phyloP scores from a whole-genome alignment of 2,329 filamentous ascomycete genomes.

The Drechslerella dactyloides region DNA sequence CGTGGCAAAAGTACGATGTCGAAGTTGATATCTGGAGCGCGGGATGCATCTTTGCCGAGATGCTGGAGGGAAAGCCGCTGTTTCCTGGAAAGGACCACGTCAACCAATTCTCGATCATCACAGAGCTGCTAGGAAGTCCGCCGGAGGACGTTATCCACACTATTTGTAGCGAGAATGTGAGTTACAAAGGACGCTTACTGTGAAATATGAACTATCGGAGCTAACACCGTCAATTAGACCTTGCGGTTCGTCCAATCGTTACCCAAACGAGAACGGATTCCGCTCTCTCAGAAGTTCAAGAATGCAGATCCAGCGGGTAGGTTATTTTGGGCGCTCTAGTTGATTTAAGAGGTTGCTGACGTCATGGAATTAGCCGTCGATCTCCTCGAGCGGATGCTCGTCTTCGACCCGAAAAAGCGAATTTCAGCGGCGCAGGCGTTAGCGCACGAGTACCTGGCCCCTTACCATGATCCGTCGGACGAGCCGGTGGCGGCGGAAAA shows the following conservation, averaged over 20 bases:
- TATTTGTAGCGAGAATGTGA: conserved; percentile 95
- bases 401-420: conserved; percentile 97
- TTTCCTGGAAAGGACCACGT: conserved; percentile 99
- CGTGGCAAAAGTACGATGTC: conserved; percentile 99
- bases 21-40: conserved; percentile 99
- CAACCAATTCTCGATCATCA: conserved; percentile 99
- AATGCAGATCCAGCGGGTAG: conserved; percentile 85
- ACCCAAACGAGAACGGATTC: conserved; percentile 89
- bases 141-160: conserved; percentile 98
- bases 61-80: conserved; percentile 96
- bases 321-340: conserved; percentile 53
- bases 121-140: conserved; percentile 91
- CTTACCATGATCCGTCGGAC: conserved; percentile 96
- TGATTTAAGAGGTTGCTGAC: conserved; percentile 27
- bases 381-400: conserved; percentile 92
- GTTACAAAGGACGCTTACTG: conserved; percentile 55
- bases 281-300: conserved; percentile 87
- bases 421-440: conserved; percentile 86
- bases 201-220: not conserved
- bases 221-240: conserved; percentile 57
- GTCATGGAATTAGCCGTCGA: conserved; percentile 72
- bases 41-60: conserved; percentile 98
- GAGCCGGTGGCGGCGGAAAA: conserved; percentile 95
- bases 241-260: conserved; percentile 96
- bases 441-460: conserved; percentile 88